Evolutionary conservation across 2,329 filamentous ascomycete species (phyloP), one percentile per base, ranked within the genome.

Genomic region (Aspergillus puulaauensis): DNA sequence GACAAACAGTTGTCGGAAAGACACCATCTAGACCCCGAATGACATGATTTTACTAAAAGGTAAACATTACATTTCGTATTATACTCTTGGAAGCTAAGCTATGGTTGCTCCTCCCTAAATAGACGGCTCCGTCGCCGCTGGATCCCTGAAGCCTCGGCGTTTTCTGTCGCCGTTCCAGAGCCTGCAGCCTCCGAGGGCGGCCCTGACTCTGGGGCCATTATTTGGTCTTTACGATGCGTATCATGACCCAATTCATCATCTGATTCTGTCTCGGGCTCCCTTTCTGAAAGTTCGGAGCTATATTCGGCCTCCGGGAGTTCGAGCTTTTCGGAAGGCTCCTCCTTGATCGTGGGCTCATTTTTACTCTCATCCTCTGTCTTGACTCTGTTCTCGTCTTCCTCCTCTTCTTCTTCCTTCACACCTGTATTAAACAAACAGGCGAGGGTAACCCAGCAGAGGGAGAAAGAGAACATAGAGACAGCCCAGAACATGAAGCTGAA

Each of bases 401-500:
- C 43, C 45, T 21, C 59, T 39, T 46, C 37, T 23, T 57, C 43
- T 12, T 61, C 48, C 24, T 39, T 52, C 7, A 43, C 54, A 44
- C 52, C 62, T 24, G 60, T 71, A 39, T 66, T 67, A 45, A 80
- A 68, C 44, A 78, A 66, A 35, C 77, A 77, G 8, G 72, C 79
- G 19, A 90, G 65, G 0, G 83, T 46, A 2, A 83, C 71, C 88
- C 90, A 96, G 0, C 84, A 86, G 1, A 87, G 39, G 1, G 80
- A 78, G 71, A 90, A 84, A 43, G 87, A 88, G 0, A 86, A 62
- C 67, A 96, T 81, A 69, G 93, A 91, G 12, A 86, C 84, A 1
- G 78, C 70, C 91, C 93, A 98, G 74, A 97, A 97, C 0, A 84
- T 65, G 0, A 79, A 73, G 0, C 87, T 90, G 66, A 92, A 89